Conservation (phyloP, 306 rosid genomes). For the Castanea crenata region DNA sequence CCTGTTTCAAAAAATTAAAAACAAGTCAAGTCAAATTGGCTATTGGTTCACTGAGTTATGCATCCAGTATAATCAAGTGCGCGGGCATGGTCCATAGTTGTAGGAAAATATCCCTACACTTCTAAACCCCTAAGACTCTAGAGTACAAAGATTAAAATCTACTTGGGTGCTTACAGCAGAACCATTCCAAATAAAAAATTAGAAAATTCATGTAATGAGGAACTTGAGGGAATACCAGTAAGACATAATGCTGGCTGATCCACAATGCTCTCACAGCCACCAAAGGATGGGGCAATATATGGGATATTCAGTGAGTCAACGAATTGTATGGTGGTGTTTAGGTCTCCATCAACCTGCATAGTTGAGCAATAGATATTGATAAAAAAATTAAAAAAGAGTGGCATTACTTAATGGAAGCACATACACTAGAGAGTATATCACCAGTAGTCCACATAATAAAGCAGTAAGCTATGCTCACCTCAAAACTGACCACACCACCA, state of each 20-base stretch:
- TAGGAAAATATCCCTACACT: neutral
- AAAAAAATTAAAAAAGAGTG: neutral
- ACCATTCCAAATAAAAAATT: neutral
- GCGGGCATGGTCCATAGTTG: neutral
- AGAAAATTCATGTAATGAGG: neutral
- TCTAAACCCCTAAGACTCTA: neutral
- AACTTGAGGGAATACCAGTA: slow-evolving; percentile 54
- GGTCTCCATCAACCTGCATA: slow-evolving; percentile 80
- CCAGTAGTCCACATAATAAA: slow-evolving; percentile 2
- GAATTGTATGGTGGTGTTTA: slow-evolving; percentile 60
- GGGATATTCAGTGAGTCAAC: slow-evolving; percentile 88
- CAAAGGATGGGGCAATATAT: slow-evolving; percentile 92
- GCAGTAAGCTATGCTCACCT: slow-evolving; percentile 44
- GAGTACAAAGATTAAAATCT: neutral
- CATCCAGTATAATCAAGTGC: neutral
- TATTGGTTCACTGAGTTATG: neutral
- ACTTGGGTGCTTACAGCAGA: neutral
- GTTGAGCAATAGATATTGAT: neutral
- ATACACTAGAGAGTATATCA: neutral
- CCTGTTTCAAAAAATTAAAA: slow-evolving; percentile 46
- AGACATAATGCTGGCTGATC: slow-evolving; percentile 96
- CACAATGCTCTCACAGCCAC: slow-evolving; percentile 98
- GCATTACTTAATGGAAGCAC: neutral
- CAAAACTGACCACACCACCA: slow-evolving; percentile 96
- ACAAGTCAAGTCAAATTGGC: neutral